These are phyloP conservation scores for Kwoniella shivajii DNA, from an alignment of 1,284 basidiomycete genomes.

Conservation along the genomic window DNA sequence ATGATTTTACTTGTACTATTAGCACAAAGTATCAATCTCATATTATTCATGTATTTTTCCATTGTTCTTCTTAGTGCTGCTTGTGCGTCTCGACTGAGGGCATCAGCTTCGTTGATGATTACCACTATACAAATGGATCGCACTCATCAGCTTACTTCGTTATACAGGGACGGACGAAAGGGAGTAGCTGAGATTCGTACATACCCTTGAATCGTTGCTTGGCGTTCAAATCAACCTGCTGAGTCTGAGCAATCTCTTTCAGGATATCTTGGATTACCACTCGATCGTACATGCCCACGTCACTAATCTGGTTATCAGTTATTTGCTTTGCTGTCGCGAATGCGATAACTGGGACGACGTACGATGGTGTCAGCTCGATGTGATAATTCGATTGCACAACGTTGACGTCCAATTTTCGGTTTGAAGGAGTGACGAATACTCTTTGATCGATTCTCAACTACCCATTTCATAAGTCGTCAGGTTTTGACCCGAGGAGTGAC, in stretches of 20 bases:
- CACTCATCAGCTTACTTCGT: neutral
- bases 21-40: conserved; percentile 97
- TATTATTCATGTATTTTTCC: conserved; percentile 99
- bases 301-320: conserved; percentile 60
- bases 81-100: conserved; percentile 91
- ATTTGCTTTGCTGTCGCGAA: neutral
- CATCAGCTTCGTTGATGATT: conserved; percentile 96
- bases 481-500: neutral
- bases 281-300: conserved; percentile 94
- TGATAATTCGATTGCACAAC: conserved; percentile 97
- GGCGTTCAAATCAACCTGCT: conserved; percentile 94
- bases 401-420: conserved; percentile 94
- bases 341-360: conserved; percentile 1
- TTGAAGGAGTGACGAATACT: conserved; percentile 91
- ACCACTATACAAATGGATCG: conserved; percentile 70
- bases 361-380: conserved; percentile 97
- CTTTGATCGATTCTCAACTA: conserved; percentile 98
- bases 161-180: neutral
- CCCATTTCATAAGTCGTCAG: neutral
- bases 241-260: conserved; percentile 98
- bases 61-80: conserved; percentile 95
- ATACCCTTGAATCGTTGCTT: conserved; percentile 95
- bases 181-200: conserved; percentile 14
- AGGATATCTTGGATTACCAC: conserved; percentile 95
- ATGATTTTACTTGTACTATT: conserved; percentile 96